phyloP scores from a whole-genome alignment of 441 rosid genomes.

The Rhodomyrtus psidioides region DNA sequence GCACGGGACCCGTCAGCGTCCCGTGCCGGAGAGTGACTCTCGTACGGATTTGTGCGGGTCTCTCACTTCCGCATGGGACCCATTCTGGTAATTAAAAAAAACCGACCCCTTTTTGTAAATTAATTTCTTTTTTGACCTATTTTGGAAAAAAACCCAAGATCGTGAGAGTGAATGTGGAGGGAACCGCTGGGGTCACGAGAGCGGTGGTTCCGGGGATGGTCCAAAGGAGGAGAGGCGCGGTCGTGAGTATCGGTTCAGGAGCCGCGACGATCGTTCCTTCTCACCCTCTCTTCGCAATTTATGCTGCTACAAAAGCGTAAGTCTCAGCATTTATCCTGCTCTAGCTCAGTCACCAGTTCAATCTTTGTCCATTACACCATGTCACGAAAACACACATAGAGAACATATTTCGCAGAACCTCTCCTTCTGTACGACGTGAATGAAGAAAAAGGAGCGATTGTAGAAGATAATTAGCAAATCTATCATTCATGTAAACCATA shows the following conservation, averaged over 20 bases:
- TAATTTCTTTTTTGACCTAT: no score
- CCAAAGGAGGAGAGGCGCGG: constrained; percentile 55
- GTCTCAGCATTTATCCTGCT: background rate
- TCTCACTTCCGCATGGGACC: no score
- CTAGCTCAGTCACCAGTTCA: background rate
- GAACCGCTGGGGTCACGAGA: constrained; percentile 45
- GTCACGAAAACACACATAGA: background rate
- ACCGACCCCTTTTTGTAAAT: no score
- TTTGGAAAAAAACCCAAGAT: no score
- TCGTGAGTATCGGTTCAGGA: constrained; percentile 82
- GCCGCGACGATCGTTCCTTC: constrained; percentile 81
- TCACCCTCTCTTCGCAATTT: constrained; percentile 75
- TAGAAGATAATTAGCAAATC: background rate
- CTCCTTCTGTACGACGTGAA: background rate
- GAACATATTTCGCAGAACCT: background rate
- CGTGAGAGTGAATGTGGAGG: constrained; percentile 55
- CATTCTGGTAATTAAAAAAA: no score
- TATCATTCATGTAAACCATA: background rate
- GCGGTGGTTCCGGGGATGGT: constrained; percentile 59
- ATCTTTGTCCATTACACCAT: background rate
- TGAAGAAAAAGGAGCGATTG: background rate
- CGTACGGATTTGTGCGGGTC: no score
- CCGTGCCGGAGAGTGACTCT: no score
- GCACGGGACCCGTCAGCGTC: no score
- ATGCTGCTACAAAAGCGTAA: constrained; percentile 96